phyloP scores from a whole-genome alignment of 441 rosid species.

The Lepidium campestre region DNA sequence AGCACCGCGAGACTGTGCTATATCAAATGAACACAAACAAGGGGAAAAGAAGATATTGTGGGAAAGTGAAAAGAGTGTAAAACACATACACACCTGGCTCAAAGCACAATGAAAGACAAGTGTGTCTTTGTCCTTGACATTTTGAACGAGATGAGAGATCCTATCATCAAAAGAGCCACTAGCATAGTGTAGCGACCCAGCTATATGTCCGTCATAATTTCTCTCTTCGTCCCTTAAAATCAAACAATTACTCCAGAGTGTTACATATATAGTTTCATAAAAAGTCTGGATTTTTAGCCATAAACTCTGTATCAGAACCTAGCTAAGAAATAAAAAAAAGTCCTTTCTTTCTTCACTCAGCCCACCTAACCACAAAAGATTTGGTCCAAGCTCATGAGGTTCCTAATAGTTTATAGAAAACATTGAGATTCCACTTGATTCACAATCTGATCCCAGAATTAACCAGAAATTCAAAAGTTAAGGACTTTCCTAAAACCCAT shows the following conservation, averaged over 20 bases:
- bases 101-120: conserved; percentile 92
- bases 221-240: conserved; percentile 77
- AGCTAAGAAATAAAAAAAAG: neutral
- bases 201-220: conserved; percentile 85
- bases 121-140: conserved; percentile 83
- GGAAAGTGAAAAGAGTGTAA: neutral
- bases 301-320: conserved; percentile 5
- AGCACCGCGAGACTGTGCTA: neutral
- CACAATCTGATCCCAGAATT: neutral
- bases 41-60: neutral
- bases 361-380: neutral
- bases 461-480: neutral
- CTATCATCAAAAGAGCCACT: conserved; percentile 59
- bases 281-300: neutral
- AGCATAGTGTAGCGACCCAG: conserved; percentile 77
- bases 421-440: neutral
- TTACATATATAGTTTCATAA: neutral
- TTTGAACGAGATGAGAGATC: conserved; percentile 71
- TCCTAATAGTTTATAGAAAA: neutral
- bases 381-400: neutral
- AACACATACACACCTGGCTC: conserved; percentile 60
- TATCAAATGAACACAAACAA: neutral
- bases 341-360: neutral
- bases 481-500: neutral
- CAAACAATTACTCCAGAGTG: neutral